Evolutionary conservation across 2,329 filamentous ascomycete genomes (phyloP), one percentile per base, ranked within the genome.

Genomic region (Zymoseptoria passerinii): DNA sequence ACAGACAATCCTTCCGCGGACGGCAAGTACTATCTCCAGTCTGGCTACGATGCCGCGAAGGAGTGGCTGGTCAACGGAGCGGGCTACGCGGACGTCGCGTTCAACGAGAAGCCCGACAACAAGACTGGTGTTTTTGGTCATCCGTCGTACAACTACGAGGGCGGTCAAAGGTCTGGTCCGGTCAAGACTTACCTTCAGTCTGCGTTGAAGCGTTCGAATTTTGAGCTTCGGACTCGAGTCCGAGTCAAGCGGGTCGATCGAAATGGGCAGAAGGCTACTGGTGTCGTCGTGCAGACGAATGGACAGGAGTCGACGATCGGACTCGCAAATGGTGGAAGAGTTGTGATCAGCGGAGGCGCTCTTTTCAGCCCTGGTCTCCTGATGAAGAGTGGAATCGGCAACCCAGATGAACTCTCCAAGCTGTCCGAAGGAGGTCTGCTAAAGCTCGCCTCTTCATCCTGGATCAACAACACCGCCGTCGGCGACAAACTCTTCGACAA

Each of bases 281-380:
- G 82, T 62, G 69, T 76, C 51, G 74, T 77, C 8, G 75, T 76
- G 9, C 77, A 79, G 35, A 75, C 79, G 3, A 86, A 86, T 72
- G 82, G 80, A 53, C 74, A 88, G 53, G 87, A 83, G 62, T 85
- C 86, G 56, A 85, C 84, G 69, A 73, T 90, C 70, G 76, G 76
- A 35, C 87, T 85, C 63, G 84, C 87, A 40, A 80, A 83, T 1
- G 83, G 80, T 16, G 69, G 71, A n/a, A 77, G 79, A 58, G 73
- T 80, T 50, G 76, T 80, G 58, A 61, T 79, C 52, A 71, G 75
- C 18, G 77, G 70, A 16, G 84, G 84, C 23, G 78, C 82, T 1
- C 86, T 82, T 70, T 84, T 86, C 72, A 80, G 80, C 1, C 83
- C 84, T 8, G 84, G 87, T 69, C 72, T 88, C 3, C 79, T 88